Evolutionary conservation across 352 stramenopile species (phyloP).

Genomic region (Phytopythium vexans): DNA sequence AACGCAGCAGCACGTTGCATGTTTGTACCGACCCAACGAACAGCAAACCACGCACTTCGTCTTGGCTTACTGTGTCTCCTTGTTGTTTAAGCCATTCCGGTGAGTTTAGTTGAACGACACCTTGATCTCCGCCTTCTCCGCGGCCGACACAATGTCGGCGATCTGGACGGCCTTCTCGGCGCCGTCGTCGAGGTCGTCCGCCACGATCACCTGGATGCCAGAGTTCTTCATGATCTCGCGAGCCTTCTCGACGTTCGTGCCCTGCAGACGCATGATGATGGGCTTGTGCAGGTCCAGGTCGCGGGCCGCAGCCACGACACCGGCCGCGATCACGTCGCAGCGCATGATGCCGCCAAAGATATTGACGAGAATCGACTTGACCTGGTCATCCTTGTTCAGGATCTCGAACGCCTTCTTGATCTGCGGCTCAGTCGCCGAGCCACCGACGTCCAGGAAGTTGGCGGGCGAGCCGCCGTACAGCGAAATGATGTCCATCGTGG

Average conservation of each 20-base stretch:
- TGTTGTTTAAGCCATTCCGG: too few species aligned
- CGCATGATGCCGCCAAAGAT: constrained; percentile 99
- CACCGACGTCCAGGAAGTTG: constrained; percentile 99
- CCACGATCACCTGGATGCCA: constrained; percentile 93
- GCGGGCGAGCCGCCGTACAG: constrained; percentile 95
- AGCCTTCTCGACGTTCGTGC: constrained; percentile 96
- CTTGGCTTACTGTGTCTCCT: too few species aligned
- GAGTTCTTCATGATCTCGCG: constrained; percentile 92
- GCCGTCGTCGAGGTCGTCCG: constrained; percentile 95
- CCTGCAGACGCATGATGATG: constrained; percentile 97
- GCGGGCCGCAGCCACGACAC: constrained; percentile 96
- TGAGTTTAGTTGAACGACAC: constrained; percentile 62
- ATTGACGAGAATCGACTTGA: constrained; percentile 99
- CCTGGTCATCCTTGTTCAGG: constrained; percentile 88
- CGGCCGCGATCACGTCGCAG: constrained; percentile 95
- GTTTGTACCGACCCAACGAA: too few species aligned
- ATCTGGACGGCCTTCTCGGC: constrained; percentile 94
- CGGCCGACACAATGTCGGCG: constrained; percentile 76
- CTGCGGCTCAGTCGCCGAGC: constrained; percentile 91
- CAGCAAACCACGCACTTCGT: too few species aligned
- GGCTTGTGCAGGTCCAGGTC: constrained; percentile 97
- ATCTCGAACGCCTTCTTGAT: constrained; percentile 89
- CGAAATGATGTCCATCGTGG: constrained; percentile 99
- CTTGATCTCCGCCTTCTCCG: constrained; percentile 65
- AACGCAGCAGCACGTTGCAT: too few species aligned